Conservation (phyloP, 1,139 yeast species). For the Yamadazyma siamensis region DNA sequence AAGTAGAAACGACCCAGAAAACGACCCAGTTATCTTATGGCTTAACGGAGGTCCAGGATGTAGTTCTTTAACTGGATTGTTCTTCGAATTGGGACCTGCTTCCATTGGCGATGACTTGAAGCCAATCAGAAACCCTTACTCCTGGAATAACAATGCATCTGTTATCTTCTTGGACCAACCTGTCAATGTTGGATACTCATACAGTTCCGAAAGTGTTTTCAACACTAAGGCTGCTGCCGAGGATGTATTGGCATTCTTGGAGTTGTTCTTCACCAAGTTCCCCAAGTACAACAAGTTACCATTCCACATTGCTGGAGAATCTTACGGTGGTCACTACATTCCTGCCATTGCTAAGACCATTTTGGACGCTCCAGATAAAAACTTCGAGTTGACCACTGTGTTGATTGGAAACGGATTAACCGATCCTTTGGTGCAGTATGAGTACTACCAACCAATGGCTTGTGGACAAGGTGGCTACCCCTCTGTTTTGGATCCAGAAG, state of each 20-base stretch:
- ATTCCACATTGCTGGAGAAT: constrained; percentile 97
- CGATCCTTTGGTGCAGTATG: constrained; percentile 86
- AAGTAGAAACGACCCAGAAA: constrained; percentile 43
- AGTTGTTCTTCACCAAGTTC: constrained; percentile 86
- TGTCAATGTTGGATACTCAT: constrained; percentile 73
- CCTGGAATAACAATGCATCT: constrained; percentile 45
- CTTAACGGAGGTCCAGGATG: constrained; percentile 49
- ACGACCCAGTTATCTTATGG: constrained; percentile 45
- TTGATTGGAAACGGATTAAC: constrained; percentile 96
- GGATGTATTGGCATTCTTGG: constrained; percentile 89
- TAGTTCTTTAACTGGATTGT: constrained; percentile 41
- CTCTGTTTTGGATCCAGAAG: constrained; percentile 72
- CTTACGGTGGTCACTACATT: constrained; percentile 98
- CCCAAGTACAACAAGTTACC: constrained; percentile 66
- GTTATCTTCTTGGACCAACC: constrained; percentile 48
- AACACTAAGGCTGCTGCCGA: constrained; percentile 86
- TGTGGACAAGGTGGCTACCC: constrained; percentile 93
- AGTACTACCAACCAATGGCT: constrained; percentile 93
- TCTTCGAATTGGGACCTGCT: constrained; percentile 44
- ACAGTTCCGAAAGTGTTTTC: constrained; percentile 60
- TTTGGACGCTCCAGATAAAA: constrained; percentile 68
- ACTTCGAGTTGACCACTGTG: constrained; percentile 81
- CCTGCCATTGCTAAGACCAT: constrained; percentile 92
- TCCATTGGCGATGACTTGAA: constrained; percentile 32
- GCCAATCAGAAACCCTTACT: constrained; percentile 37